Conservation (phyloP, 1,284 basidiomycete species). For the Irpex rosettiformis region DNA sequence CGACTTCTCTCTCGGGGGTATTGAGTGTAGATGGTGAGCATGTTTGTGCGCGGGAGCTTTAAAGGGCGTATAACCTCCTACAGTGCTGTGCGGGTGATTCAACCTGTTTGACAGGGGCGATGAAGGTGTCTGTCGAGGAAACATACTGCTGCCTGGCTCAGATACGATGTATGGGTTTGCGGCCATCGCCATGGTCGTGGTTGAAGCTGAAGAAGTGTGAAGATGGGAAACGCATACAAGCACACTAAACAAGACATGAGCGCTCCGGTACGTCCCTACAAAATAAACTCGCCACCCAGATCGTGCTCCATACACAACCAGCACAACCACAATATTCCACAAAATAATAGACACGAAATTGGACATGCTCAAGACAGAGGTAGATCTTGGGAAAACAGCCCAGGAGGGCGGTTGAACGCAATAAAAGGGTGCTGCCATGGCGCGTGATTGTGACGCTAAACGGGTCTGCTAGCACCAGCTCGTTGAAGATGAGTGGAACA, state of each 20-base stretch:
- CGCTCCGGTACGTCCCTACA: conserved; percentile 10
- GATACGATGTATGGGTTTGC: conserved; percentile 9
- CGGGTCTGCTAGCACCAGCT: too few relatives aligned
- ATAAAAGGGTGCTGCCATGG: too few relatives aligned
- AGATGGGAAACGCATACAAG: neutral
- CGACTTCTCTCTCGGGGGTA: conserved; percentile 75
- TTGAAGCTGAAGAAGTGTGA: neutral
- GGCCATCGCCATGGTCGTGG: conserved; percentile 10
- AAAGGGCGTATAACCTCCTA: conserved; percentile 33
- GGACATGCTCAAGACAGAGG: neutral
- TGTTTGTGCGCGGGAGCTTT: conserved; percentile 65
- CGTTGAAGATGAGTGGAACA: too few relatives aligned
- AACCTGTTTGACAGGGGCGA: conserved; percentile 25
- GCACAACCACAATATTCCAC: neutral
- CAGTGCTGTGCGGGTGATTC: conserved; percentile 7
- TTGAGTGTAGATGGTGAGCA: conserved; percentile 72
- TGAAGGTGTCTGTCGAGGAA: conserved; percentile 24
- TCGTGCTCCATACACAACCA: neutral
- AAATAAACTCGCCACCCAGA: neutral
- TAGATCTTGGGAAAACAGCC: neutral
- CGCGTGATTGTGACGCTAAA: too few relatives aligned
- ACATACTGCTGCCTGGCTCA: conserved; percentile 14
- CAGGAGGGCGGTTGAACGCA: too few relatives aligned
- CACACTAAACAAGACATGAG: neutral
- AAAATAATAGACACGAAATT: neutral